Percentiles rank a stretch among this genome's conserved stretches.
Evolutionary conservation across 257 asterid genomes (phyloP).

Genomic region (Pogostemon cablin): DNA sequence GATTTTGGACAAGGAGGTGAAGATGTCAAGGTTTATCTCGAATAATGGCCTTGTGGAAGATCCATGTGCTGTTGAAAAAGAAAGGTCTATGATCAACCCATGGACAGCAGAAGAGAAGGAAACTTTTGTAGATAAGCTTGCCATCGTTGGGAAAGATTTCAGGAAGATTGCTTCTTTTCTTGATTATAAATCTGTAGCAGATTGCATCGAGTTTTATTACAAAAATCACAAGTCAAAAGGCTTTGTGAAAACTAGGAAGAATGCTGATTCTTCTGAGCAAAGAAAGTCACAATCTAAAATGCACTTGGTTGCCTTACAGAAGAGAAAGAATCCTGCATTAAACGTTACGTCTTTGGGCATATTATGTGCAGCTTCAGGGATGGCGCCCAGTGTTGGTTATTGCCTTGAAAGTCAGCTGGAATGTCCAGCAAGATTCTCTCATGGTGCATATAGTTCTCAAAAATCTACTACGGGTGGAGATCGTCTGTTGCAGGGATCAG

Average conservation of each 20-base stretch:
- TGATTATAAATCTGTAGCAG: slow-evolving; percentile 76
- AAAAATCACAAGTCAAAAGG: slow-evolving; percentile 86
- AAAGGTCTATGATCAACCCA: slow-evolving; percentile 65
- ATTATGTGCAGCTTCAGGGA: slow-evolving; percentile 72
- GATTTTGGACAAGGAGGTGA: slow-evolving; percentile 64
- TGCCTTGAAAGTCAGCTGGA: slow-evolving; percentile 46
- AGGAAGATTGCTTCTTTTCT: slow-evolving; percentile 76
- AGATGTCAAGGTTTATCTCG: slow-evolving; percentile 68
- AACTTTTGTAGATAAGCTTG: slow-evolving; percentile 69
- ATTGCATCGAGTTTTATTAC: slow-evolving; percentile 92
- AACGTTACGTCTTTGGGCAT: slow-evolving; percentile 81
- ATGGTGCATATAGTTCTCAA: slow-evolving; percentile 43
- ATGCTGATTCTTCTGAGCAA: slow-evolving; percentile 53
- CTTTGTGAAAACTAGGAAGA: slow-evolving; percentile 66
- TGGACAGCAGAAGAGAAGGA: slow-evolving; percentile 80
- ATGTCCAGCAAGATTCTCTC: slow-evolving; percentile 37
- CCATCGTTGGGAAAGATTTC: slow-evolving; percentile 76
- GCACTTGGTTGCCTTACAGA: slow-evolving; percentile 72
- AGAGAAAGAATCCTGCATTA: slow-evolving; percentile 69
- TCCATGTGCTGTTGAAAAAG: slow-evolving; percentile 77
- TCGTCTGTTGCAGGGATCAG: slow-evolving; percentile 43
- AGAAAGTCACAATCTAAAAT: slow-evolving; percentile 53
- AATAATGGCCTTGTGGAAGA: slow-evolving; percentile 81
- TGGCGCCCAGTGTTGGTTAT: slow-evolving; percentile 56
- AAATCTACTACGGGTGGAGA: slow-evolving; percentile 36